Evolutionary conservation across 169 alveolate genomes (phyloP).

Genomic region (Plasmodium relictum): DNA sequence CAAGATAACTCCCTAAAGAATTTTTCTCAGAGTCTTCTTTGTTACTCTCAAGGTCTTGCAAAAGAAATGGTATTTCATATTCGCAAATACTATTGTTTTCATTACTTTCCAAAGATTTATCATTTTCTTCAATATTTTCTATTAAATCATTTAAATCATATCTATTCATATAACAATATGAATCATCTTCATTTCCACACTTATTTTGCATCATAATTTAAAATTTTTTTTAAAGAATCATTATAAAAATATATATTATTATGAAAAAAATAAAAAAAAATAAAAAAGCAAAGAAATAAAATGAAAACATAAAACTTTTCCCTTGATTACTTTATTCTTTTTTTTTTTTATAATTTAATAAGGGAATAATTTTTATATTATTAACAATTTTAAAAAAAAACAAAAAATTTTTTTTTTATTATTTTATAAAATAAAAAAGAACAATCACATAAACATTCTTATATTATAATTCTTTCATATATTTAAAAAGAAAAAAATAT

Average conservation of each 20-base stretch:
- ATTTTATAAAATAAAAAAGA: no score
- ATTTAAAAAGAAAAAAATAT: no score
- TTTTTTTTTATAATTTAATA: no score
- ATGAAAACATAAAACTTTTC: not conserved
- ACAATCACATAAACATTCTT: no score
- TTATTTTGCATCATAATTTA: slow-evolving; percentile 23
- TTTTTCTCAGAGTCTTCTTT: slow-evolving; percentile 56
- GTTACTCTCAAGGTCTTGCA: slow-evolving; percentile 24
- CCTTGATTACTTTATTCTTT: not conserved
- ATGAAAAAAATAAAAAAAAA: not conserved
- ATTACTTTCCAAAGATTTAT: not conserved
- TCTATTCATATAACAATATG: slow-evolving; percentile 34
- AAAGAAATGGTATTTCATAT: slow-evolving; percentile 40
- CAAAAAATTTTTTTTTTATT: no score
- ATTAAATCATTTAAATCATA: slow-evolving; percentile 35
- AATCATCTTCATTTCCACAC: slow-evolving; percentile 8
- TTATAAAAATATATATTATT: not conserved
- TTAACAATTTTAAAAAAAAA: no score
- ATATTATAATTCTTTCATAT: no score
- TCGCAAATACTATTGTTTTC: slow-evolving; percentile 27
- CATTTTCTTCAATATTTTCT: slow-evolving; percentile 38
- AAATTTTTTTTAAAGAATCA: slow-evolving; percentile 2
- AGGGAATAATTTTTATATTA: no score
- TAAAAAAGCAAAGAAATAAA: not conserved
- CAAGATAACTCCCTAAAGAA: slow-evolving; percentile 46